Evolutionary conservation across 306 rosid genomes (phyloP), one percentile per base, ranked within the genome.

Genomic region (Inga oerstediana): DNA sequence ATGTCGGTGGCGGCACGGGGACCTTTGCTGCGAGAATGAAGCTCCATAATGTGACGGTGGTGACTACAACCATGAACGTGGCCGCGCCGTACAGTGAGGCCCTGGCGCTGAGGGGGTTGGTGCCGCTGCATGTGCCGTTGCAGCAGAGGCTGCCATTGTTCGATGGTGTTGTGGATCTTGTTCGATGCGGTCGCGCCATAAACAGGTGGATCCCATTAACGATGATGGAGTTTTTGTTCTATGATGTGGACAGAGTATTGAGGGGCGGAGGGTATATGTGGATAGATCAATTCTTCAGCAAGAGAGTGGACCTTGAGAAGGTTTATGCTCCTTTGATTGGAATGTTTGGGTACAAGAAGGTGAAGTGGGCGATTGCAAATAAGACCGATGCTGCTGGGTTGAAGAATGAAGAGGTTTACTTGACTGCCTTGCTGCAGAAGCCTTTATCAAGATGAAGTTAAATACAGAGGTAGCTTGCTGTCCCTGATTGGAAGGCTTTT

Each of bases 371-470:
- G 0, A 91, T 90, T 0, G 93, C 87, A 48, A 87, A 54, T 66
- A 96, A 96, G 89, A 83, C 91, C 1, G 92, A 90, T 72, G 87
- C 93, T 0, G 76, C 91, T 39, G 93, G 94, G 51, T 11, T 91
- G 79, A 96, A 94, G 94, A 86, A 89, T 75, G 93, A 88, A 3
- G 99, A 96, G 83, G 85, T 94, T 84, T 96, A 82, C 86, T 88
- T 96, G 91, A 91, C 99, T 43, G 98, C 95, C 1, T 90, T 96
- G 80, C 75, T 96, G 84, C 99, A 94, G 80, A 96, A 96, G 89
- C 98, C 99, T 73, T 48, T 88, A 15, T 88, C 94, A 19, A 90
- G 88, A 87, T 96, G 94, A 94, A 80, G 69, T 52, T 32, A 46
- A 46, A 73, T 64, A 48, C 81, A 22, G 79, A 79, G 88, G 87